phyloP scores from a whole-genome alignment of 768 basidiomycete species.

The Cystofilobasidium capitatum region DNA sequence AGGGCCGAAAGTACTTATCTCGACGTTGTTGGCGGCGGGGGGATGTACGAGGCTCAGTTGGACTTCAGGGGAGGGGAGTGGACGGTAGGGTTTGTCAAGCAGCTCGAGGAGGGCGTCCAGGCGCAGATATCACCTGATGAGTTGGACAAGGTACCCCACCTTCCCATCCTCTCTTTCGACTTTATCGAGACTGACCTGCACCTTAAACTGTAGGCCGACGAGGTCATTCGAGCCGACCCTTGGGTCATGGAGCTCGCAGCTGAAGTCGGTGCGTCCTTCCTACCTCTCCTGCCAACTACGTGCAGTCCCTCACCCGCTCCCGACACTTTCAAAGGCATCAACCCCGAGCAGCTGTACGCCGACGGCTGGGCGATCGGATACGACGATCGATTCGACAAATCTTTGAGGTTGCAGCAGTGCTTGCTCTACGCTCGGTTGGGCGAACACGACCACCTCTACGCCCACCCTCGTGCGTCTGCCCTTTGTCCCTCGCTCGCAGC shows the following conservation, averaged over 20 bases:
- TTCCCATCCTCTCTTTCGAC: too few species aligned
- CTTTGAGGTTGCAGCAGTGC: conserved; percentile 63
- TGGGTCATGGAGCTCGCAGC: conserved; percentile 61
- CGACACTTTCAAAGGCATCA: conserved; percentile 19
- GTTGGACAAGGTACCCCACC: too few species aligned
- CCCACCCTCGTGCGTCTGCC: conserved; percentile 54
- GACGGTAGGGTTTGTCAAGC: neutral
- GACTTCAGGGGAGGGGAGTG: neutral
- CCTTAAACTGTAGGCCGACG: too few species aligned
- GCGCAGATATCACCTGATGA: conserved; percentile 79
- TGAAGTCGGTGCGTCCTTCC: conserved; percentile 53
- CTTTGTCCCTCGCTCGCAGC: conserved; percentile 24
- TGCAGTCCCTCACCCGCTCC: too few species aligned
- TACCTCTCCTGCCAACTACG: too few species aligned
- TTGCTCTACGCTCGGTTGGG: conserved; percentile 65
- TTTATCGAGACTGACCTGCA: too few species aligned
- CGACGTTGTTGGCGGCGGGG: too few species aligned
- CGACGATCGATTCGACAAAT: conserved; percentile 69
- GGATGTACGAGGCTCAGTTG: neutral
- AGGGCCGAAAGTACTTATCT: neutral
- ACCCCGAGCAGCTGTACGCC: conserved; percentile 32
- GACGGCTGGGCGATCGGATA: conserved; percentile 81
- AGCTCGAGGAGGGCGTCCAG: conserved; percentile 41
- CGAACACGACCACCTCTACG: conserved; percentile 61
- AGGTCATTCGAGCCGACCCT: conserved; percentile 57